Evolutionary conservation across 495 filamentous ascomycete genomes (phyloP).

Genomic region (Tirmania nivea): DNA sequence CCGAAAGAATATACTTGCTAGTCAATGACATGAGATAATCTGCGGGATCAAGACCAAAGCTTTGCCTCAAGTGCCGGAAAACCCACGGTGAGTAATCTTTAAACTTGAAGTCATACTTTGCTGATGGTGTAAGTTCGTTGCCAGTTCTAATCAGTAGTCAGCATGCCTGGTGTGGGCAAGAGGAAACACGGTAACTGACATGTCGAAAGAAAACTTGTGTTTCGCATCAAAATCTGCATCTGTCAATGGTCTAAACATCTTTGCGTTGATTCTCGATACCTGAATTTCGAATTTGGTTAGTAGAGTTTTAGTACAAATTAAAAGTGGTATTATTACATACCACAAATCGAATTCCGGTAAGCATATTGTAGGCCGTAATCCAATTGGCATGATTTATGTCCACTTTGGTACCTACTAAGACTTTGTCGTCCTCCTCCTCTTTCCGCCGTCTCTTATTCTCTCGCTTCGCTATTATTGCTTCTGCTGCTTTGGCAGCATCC

Average conservation of each 20-base stretch:
- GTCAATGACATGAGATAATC: conserved; percentile 98
- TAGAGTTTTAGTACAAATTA: not conserved
- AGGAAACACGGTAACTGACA: conserved; percentile 29
- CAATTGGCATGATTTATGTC: conserved; percentile 95
- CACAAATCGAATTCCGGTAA: conserved; percentile 92
- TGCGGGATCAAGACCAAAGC: conserved; percentile 80
- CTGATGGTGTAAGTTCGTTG: conserved; percentile 89
- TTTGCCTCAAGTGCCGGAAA: conserved; percentile 75
- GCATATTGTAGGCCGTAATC: conserved; percentile 98
- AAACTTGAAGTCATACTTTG: conserved; percentile 99
- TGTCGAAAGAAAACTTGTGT: conserved; percentile 97
- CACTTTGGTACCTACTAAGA: conserved; percentile 92
- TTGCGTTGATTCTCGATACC: conserved; percentile 84
- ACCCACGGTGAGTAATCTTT: conserved; percentile 99
- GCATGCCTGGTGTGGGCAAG: conserved; percentile 1
- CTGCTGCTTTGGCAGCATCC: conserved; percentile 78
- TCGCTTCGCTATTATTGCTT: conserved; percentile 72
- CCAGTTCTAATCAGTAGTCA: conserved; percentile 39
- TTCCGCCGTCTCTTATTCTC: conserved; percentile 58
- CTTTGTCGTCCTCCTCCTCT: conserved; percentile 82
- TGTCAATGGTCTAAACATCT: conserved; percentile 71
- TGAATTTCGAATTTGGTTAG: not conserved
- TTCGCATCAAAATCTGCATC: conserved; percentile 76
- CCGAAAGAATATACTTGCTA: conserved; percentile 94
- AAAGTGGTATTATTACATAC: conserved; percentile 16